Conservation (phyloP, 176 grass and related monocot genomes). For the Oryza glumipatula region DNA sequence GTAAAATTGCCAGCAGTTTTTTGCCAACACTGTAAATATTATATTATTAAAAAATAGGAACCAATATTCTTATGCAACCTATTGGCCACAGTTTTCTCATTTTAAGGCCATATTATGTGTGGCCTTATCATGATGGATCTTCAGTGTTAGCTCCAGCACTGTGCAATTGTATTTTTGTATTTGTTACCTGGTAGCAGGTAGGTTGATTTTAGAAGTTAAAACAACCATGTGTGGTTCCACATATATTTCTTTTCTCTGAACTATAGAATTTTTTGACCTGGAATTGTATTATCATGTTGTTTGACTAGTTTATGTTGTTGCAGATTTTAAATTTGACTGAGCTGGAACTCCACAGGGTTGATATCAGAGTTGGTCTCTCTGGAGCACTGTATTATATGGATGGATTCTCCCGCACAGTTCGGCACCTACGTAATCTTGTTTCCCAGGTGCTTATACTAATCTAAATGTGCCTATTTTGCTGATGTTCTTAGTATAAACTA, state of each 20-base stretch:
- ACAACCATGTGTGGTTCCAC: conserved; percentile 10
- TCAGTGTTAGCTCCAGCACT: not conserved
- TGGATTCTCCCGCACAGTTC: conserved; percentile 68
- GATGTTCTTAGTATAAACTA: not conserved
- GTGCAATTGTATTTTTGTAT: conserved; percentile 2
- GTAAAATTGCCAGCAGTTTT: not conserved
- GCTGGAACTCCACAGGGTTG: conserved; percentile 91
- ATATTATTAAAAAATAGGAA: not conserved
- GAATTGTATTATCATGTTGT: conserved; percentile 8
- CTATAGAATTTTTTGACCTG: conserved; percentile 23
- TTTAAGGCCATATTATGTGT: not conserved
- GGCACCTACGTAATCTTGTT: conserved; percentile 80
- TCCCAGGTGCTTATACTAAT: conserved; percentile 60
- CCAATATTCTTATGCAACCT: not conserved
- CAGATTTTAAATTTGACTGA: conserved; percentile 99
- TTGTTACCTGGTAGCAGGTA: conserved; percentile 12
- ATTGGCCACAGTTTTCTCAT: not conserved
- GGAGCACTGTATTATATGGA: conserved; percentile 85
- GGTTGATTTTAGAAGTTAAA: conserved; percentile 29
- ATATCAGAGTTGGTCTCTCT: conserved; percentile 81
- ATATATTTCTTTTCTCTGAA: conserved; percentile 28
- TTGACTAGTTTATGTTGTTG: conserved; percentile 38
- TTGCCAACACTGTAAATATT: not conserved
- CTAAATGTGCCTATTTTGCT: not conserved
- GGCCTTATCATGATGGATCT: not conserved